Conservation (phyloP, 1,284 basidiomycete genomes). For the Leccinum solheimii region DNA sequence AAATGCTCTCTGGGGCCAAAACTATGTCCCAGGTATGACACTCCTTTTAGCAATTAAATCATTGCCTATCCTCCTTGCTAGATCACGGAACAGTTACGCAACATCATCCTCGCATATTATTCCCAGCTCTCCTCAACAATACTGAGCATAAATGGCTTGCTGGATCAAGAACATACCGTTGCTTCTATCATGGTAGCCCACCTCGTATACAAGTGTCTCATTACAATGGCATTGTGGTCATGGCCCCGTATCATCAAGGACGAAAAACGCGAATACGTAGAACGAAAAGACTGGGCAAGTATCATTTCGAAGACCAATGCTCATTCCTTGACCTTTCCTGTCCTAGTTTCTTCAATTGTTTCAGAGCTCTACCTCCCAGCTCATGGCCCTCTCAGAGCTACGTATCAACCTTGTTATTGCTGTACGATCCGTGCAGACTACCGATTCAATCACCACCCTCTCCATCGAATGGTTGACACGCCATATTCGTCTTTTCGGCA, state of each 20-base stretch:
- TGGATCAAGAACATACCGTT: slow-evolving; percentile 39
- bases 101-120: slow-evolving; percentile 58
- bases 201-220: slow-evolving; percentile 67
- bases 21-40: slow-evolving; percentile 58
- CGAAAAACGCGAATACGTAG: slow-evolving; percentile 41
- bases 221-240: slow-evolving; percentile 66
- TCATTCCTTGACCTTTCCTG: slow-evolving; percentile 7
- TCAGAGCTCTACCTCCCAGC: slow-evolving; percentile 53
- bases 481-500: slow-evolving; percentile 70
- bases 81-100: slow-evolving; percentile 57
- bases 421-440: slow-evolving; percentile 26
- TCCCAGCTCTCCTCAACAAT: slow-evolving; percentile 48
- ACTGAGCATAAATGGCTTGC: slow-evolving; percentile 42
- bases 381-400: slow-evolving; percentile 53
- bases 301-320: neutral
- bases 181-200: slow-evolving; percentile 64
- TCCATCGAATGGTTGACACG: slow-evolving; percentile 60
- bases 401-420: slow-evolving; percentile 43
- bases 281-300: slow-evolving; percentile 57
- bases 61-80: slow-evolving; percentile 29
- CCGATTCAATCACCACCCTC: slow-evolving; percentile 35
- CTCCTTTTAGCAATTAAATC: neutral
- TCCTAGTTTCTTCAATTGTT: slow-evolving; percentile 61
- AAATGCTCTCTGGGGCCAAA: slow-evolving; percentile 64
- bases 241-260: slow-evolving; percentile 59